These are phyloP conservation scores for Cucumis cinereus DNA, from an alignment of 306 rosid species.

Conservation along the genomic window DNA sequence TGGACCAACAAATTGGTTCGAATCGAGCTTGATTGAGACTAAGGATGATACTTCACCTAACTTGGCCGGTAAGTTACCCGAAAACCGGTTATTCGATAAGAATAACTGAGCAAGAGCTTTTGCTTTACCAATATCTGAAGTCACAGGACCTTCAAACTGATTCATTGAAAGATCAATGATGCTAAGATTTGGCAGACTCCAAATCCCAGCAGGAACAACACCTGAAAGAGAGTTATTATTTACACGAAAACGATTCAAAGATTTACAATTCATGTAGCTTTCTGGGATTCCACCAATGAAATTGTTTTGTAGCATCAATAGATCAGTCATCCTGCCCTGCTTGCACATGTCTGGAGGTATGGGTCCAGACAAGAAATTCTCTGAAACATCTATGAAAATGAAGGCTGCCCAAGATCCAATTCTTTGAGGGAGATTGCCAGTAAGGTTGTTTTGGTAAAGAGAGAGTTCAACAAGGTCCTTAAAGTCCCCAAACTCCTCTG, in stretches of 20 bases:
- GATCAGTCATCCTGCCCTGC: constrained; percentile 23
- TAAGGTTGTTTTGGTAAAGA: constrained; percentile 45
- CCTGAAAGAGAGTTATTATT: constrained; percentile 64
- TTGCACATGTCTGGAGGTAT: constrained; percentile 77
- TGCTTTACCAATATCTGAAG: constrained; percentile 52
- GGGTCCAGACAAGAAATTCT: constrained; percentile 54
- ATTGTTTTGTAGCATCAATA: constrained; percentile 47
- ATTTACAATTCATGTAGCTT: constrained; percentile 36
- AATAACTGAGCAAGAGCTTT: constrained; percentile 45
- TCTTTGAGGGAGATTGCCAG: constrained; percentile 58
- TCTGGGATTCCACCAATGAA: constrained; percentile 69
- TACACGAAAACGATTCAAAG: constrained; percentile 41
- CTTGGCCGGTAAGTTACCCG: constrained; percentile 49
- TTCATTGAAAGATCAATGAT: constrained; percentile 51
- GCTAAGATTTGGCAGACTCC: constrained; percentile 52
- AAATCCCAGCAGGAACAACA: constrained; percentile 58
- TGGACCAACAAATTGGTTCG: constrained; percentile 47
- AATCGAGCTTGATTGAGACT: constrained; percentile 32
- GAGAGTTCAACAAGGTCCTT: constrained; percentile 32
- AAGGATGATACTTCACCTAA: constrained; percentile 48
- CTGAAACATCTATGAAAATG: constrained; percentile 58
- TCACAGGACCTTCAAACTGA: constrained; percentile 54
- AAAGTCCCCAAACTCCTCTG: constrained; percentile 57
- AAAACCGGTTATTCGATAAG: constrained; percentile 40
- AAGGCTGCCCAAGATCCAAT: constrained; percentile 50